A percentile compares a stretch with the other conserved stretches of the same genome.
Evolutionary conservation across 176 grass and related monocot genomes (phyloP).

Genomic region (Microstegium vimineum): DNA sequence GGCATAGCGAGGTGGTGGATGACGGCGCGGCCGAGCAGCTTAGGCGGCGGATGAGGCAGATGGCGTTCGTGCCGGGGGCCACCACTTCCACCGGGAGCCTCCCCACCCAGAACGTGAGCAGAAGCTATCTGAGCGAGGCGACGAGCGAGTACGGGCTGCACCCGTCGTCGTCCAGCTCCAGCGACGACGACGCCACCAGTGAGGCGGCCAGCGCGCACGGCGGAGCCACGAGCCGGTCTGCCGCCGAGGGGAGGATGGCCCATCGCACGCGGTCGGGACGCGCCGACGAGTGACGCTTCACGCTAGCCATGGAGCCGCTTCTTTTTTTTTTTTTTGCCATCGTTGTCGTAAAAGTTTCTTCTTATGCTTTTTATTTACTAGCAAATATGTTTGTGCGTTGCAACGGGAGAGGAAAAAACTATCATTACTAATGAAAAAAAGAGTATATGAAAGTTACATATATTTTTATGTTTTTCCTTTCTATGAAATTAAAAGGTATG

Average conservation of each 20-base stretch:
- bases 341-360: no score
- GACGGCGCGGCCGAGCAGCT: conserved; percentile 33
- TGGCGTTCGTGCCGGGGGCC: conserved; percentile 48
- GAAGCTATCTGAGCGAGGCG: conserved; percentile 39
- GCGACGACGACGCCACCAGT: conserved; percentile 18
- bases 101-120: conserved; percentile 20
- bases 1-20: conserved; percentile 37
- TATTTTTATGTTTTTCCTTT: no score
- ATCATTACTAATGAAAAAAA: no score
- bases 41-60: conserved; percentile 33
- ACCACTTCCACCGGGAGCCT: background rate
- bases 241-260: background rate
- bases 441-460: no score
- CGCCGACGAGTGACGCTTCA: conserved; percentile 17
- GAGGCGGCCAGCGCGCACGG: background rate
- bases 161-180: conserved; percentile 38
- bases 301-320: no score
- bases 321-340: no score
- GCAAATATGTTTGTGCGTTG: no score
- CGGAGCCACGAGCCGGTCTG: background rate
- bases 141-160: conserved; percentile 50
- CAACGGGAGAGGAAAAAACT: no score
- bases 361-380: no score
- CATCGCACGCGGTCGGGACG: conserved; percentile 9
- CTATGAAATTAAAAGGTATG: no score